Evolutionary conservation across 306 rosid genomes (phyloP).

Genomic region (Sphenostylis stenocarpa): DNA sequence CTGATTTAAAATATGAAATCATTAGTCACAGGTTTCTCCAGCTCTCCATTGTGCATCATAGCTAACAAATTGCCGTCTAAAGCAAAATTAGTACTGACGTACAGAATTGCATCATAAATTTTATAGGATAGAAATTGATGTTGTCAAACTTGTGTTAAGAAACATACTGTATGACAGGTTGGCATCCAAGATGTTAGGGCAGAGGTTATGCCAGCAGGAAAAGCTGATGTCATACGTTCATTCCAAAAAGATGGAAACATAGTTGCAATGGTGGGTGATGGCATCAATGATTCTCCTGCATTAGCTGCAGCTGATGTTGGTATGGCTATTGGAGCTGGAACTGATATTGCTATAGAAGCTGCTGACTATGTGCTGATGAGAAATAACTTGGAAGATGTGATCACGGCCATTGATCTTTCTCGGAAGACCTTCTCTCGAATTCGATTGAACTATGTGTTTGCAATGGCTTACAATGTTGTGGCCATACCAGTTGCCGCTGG

Average conservation of each 20-base stretch:
- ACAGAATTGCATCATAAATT: slow-evolving; percentile 6
- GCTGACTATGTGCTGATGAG: slow-evolving; percentile 90
- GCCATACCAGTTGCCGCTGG: slow-evolving; percentile 96
- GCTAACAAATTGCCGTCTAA: not conserved
- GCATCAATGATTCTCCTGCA: slow-evolving; percentile 97
- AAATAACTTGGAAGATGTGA: slow-evolving; percentile 91
- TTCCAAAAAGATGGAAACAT: slow-evolving; percentile 82
- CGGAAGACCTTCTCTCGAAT: slow-evolving; percentile 83
- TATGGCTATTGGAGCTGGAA: slow-evolving; percentile 97
- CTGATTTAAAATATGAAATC: not conserved
- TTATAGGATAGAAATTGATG: slow-evolving; percentile 18
- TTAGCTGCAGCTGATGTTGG: slow-evolving; percentile 95
- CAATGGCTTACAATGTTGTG: slow-evolving; percentile 85
- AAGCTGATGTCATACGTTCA: slow-evolving; percentile 73
- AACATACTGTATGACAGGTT: slow-evolving; percentile 56
- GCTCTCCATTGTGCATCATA: slow-evolving; percentile 15
- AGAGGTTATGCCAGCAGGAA: slow-evolving; percentile 98
- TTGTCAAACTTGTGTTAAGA: not conserved
- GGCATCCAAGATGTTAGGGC: slow-evolving; percentile 88
- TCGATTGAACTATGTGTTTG: slow-evolving; percentile 77
- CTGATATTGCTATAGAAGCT: slow-evolving; percentile 96
- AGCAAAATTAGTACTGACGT: slow-evolving; percentile 7
- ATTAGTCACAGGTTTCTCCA: slow-evolving; percentile 11
- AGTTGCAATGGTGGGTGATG: slow-evolving; percentile 99
- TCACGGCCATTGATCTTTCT: slow-evolving; percentile 95